Conservation (phyloP, 2,329 filamentous ascomycete species). For the Rhynchosporium agropyri region DNA sequence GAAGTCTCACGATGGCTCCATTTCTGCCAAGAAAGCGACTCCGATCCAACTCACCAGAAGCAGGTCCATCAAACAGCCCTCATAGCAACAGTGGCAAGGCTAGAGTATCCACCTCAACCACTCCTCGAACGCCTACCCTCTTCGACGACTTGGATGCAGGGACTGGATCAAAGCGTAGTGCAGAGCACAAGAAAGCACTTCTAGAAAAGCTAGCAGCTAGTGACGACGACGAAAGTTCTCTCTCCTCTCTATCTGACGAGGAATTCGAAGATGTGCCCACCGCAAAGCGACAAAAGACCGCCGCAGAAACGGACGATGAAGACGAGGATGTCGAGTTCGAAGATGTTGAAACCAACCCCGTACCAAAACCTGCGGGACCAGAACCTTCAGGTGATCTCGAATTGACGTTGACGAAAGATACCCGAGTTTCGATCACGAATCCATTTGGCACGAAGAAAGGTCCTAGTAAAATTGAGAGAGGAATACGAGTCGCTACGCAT, state of each 20-base stretch:
- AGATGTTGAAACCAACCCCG: slow-evolving; percentile 52
- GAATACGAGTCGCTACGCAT: slow-evolving; percentile 77
- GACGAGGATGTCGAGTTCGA: slow-evolving; percentile 67
- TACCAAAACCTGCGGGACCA: slow-evolving; percentile 46
- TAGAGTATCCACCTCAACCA: slow-evolving; percentile 34
- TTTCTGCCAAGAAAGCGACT: slow-evolving; percentile 68
- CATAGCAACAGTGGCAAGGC: slow-evolving; percentile 36
- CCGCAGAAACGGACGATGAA: slow-evolving; percentile 46
- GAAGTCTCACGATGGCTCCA: slow-evolving; percentile 61
- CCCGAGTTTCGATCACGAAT: slow-evolving; percentile 62
- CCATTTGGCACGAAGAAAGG: slow-evolving; percentile 74
- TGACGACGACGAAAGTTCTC: slow-evolving; percentile 45
- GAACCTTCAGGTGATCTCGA: slow-evolving; percentile 69
- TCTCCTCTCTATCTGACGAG: slow-evolving; percentile 47
- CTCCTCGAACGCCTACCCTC: slow-evolving; percentile 57
- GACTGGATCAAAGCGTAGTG: slow-evolving; percentile 42
- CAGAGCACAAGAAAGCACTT: slow-evolving; percentile 48
- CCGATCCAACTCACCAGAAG: slow-evolving; percentile 50
- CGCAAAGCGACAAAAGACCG: slow-evolving; percentile 48
- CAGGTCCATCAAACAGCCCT: slow-evolving; percentile 32
- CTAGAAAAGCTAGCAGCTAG: slow-evolving; percentile 49
- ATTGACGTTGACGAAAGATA: slow-evolving; percentile 66
- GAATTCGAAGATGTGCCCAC: slow-evolving; percentile 58
- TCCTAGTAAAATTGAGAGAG: slow-evolving; percentile 80
- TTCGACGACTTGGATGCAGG: slow-evolving; percentile 63